These are phyloP conservation scores for Apophysomyces variabilis DNA, from an alignment of 371 early-diverging fungal species.

Conservation along the genomic window DNA sequence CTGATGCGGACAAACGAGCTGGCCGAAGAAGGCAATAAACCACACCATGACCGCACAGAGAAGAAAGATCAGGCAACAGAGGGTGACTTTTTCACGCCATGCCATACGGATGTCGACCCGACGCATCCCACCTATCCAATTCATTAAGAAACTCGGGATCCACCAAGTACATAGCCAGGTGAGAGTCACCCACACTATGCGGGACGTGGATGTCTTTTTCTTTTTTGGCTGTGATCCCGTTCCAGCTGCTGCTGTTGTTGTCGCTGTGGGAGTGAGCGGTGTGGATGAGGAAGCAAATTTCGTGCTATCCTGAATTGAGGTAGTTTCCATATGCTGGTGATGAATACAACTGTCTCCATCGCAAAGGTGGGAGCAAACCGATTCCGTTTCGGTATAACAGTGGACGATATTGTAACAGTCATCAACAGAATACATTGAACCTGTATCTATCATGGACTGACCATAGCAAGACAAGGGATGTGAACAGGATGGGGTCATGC, in stretches of 20 bases:
- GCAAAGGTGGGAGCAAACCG: constrained; percentile 34
- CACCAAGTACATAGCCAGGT: constrained; percentile 86
- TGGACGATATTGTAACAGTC: constrained; percentile 16
- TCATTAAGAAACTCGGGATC: constrained; percentile 66
- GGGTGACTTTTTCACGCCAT: constrained; percentile 92
- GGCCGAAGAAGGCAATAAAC: constrained; percentile 84
- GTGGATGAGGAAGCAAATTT: constrained; percentile 14
- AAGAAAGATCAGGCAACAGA: constrained; percentile 81
- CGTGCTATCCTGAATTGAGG: constrained; percentile 10
- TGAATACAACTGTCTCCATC: constrained; percentile 14
- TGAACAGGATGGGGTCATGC: constrained; percentile 9
- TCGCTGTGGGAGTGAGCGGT: background rate
- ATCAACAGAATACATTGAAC: constrained; percentile 52
- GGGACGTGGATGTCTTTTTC: constrained; percentile 49
- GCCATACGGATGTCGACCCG: constrained; percentile 82
- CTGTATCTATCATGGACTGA: constrained; percentile 25
- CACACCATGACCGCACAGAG: constrained; percentile 78
- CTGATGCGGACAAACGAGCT: constrained; percentile 85
- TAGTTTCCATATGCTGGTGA: background rate
- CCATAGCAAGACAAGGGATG: constrained; percentile 20
- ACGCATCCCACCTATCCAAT: constrained; percentile 63
- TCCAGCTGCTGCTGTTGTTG: constrained; percentile 15
- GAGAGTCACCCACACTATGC: constrained; percentile 73
- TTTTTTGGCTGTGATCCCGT: constrained; percentile 20
- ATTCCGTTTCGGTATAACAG: constrained; percentile 32